These are phyloP conservation scores for Fagopyrum esculentum DNA, from an alignment of 148 eudicot genomes.

Conservation along the genomic window DNA sequence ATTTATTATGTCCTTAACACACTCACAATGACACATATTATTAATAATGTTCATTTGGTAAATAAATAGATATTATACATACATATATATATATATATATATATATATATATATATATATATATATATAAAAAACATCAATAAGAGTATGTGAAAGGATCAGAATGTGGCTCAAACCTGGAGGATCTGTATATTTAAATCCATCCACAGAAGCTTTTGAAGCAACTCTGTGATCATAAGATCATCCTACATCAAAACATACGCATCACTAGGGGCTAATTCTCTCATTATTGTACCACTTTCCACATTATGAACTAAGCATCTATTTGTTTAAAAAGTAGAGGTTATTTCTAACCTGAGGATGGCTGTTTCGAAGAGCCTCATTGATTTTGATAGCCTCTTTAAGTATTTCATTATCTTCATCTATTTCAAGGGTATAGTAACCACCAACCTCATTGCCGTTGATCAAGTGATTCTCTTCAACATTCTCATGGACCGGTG, in stretches of 20 bases:
- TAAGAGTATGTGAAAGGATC: background rate
- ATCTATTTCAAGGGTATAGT: background rate
- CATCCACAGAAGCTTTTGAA: slow-evolving; percentile 3
- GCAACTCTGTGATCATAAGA: background rate
- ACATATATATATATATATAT: too few species aligned
- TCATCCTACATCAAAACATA: background rate
- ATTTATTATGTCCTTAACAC: background rate
- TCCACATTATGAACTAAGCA: background rate
- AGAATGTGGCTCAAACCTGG: background rate
- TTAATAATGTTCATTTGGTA: background rate
- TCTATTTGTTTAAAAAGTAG: background rate
- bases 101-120: too few species aligned
- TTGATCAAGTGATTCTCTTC: background rate
- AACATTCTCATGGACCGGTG: background rate
- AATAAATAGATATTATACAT: too few species aligned
- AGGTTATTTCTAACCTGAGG: background rate
- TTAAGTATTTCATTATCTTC: background rate
- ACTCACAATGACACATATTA: too few species aligned
- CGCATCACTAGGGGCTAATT: background rate
- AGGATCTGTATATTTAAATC: slow-evolving; percentile 6
- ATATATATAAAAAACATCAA: too few species aligned
- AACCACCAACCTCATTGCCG: background rate
- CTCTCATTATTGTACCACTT: background rate
- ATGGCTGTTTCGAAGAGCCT: background rate
- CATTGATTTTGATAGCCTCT: background rate